phyloP scores from a whole-genome alignment of 306 rosid genomes.

The Aeschynomene evenia region DNA sequence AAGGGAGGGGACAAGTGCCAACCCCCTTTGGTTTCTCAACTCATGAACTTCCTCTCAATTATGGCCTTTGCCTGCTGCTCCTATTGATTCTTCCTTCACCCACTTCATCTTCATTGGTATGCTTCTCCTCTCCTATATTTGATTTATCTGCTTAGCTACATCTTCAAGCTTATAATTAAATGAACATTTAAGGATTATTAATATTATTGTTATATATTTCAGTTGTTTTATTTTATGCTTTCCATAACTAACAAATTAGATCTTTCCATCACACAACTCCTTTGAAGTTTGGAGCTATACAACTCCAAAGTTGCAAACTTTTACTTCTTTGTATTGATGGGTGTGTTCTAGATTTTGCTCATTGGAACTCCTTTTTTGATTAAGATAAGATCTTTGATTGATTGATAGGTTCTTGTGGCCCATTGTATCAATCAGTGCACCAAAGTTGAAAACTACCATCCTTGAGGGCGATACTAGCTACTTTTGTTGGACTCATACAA shows the following conservation, averaged over 20 bases:
- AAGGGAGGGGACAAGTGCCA: conserved; percentile 27
- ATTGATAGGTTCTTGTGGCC: background rate
- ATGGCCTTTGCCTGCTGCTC: background rate
- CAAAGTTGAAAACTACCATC: background rate
- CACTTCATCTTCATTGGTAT: conserved; percentile 32
- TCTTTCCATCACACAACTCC: conserved; percentile 4
- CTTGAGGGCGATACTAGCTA: background rate
- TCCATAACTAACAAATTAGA: background rate
- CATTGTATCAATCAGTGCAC: background rate
- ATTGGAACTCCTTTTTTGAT: background rate
- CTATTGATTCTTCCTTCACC: conserved; percentile 5
- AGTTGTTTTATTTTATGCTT: background rate
- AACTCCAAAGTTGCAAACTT: conserved; percentile 30
- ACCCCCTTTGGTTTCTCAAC: background rate
- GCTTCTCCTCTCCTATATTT: conserved; percentile 2
- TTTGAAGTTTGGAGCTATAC: background rate
- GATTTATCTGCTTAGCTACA: background rate
- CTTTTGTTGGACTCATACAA: background rate
- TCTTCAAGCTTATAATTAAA: background rate
- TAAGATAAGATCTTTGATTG: background rate
- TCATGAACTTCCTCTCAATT: conserved; percentile 11
- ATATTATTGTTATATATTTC: too few species aligned
- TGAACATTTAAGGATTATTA: too few species aligned
- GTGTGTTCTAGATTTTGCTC: conserved; percentile 14
- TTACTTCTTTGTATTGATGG: conserved; percentile 10